Conservation (phyloP, 2,329 filamentous ascomycete genomes). For the Monosporascus cannonballus region DNA sequence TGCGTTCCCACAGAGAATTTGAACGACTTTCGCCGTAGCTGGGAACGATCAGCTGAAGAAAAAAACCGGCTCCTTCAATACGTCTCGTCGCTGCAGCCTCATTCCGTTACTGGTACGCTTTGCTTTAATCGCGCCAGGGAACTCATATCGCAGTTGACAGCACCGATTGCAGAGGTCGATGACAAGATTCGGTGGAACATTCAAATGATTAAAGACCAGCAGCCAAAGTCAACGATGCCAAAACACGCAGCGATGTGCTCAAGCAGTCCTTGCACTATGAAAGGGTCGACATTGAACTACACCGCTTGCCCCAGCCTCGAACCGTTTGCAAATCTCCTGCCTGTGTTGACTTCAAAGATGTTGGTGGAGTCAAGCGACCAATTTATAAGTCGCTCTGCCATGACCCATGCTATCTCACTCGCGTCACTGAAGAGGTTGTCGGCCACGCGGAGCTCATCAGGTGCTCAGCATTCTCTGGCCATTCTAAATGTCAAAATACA, state of each 20-base stretch:
- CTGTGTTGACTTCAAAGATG: conserved; percentile 22
- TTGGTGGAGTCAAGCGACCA: conserved; percentile 15
- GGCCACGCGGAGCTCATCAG: conserved; percentile 18
- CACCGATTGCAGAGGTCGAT: conserved; percentile 31
- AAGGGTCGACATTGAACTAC: conserved; percentile 17
- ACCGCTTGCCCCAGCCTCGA: conserved; percentile 18
- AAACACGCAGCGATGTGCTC: conserved; percentile 21
- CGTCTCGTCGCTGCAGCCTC: conserved; percentile 22
- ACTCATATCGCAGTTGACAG: conserved; percentile 29
- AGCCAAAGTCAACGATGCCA: conserved; percentile 16
- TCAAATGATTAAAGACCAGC: conserved; percentile 21
- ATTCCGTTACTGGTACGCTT: conserved; percentile 30
- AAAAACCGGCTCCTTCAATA: conserved; percentile 24
- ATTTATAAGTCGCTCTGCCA: conserved; percentile 28
- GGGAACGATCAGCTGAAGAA: conserved; percentile 29
- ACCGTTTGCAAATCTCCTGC: conserved; percentile 26
- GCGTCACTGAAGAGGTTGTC: conserved; percentile 20
- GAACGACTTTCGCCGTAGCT: conserved; percentile 29
- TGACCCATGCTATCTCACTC: conserved; percentile 20
- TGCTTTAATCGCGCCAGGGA: conserved; percentile 31
- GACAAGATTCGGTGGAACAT: conserved; percentile 27
- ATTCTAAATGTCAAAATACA: conserved; percentile 9
- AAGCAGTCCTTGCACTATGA: conserved; percentile 19
- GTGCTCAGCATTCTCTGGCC: conserved; percentile 20
- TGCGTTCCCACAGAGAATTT: conserved; percentile 22